These are phyloP conservation scores for Capsella rubella DNA, from an alignment of 441 rosid genomes.

Conservation along the genomic window DNA sequence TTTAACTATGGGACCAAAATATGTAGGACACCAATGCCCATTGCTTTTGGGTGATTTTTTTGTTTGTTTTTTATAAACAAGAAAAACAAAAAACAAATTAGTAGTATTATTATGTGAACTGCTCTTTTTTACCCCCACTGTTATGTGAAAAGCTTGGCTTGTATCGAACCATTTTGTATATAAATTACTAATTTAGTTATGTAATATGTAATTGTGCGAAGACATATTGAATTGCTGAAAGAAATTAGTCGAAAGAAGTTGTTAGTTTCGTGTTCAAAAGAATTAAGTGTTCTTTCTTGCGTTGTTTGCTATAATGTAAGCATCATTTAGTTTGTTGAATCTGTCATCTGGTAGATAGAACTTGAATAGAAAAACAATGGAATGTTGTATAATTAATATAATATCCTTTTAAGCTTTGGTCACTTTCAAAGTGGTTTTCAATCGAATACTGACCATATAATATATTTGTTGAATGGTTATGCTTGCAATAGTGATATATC, in stretches of 20 bases:
- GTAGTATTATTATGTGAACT: conserved; percentile 18
- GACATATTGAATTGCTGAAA: neutral
- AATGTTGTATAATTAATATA: too few relatives aligned
- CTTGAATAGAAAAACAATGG: neutral
- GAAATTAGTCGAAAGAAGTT: neutral
- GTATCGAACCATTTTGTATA: conserved; percentile 32
- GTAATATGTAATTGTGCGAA: too few relatives aligned
- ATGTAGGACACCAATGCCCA: too few relatives aligned
- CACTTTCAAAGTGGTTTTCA: too few relatives aligned
- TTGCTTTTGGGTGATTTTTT: neutral
- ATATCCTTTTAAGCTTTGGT: too few relatives aligned
- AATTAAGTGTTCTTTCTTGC: neutral
- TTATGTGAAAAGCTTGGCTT: conserved; percentile 35
- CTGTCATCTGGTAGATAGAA: neutral
- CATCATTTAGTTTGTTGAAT: neutral
- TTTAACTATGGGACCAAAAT: too few relatives aligned
- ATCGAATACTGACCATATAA: neutral
- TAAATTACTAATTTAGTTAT: neutral
- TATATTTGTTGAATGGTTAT: neutral
- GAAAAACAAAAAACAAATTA: neutral
- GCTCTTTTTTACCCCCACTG: conserved; percentile 19
- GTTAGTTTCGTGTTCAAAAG: neutral
- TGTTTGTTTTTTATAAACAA: neutral
- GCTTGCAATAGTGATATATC: neutral
- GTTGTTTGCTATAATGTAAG: neutral